Conservation (phyloP, 345 rosid species). For the Eucalyptus erythrocorys region DNA sequence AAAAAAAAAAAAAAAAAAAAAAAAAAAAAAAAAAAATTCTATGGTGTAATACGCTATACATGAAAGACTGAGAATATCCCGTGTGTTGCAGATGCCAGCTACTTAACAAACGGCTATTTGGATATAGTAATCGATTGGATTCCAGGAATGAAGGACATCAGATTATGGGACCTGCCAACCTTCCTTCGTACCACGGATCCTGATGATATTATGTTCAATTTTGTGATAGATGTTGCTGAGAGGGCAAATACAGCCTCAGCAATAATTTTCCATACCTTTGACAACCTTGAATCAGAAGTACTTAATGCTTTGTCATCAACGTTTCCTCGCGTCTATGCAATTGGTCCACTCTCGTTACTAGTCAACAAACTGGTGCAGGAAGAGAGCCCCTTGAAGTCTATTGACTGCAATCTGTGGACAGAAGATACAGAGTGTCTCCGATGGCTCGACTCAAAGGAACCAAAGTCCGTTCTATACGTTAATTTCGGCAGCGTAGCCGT, state of each 20-base stretch:
- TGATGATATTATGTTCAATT: not conserved
- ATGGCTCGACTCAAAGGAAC: not conserved
- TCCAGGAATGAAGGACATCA: not conserved
- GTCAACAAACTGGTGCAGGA: not conserved
- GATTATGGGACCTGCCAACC: not conserved
- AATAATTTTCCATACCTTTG: not conserved
- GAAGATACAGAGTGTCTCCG: not conserved
- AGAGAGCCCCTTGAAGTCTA: not conserved
- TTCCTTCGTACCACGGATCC: not conserved
- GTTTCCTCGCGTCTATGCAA: not conserved
- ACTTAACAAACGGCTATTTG: not conserved
- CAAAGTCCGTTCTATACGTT: not conserved
- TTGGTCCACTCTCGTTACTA: not conserved
- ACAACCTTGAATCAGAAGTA: not conserved
- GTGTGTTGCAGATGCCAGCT: not conserved
- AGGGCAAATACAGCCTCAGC: not conserved
- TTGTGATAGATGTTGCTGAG: not conserved
- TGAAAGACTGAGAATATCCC: not conserved
- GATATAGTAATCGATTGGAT: not conserved
- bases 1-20: not conserved
- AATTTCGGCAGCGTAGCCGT: not conserved
- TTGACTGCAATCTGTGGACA: not conserved
- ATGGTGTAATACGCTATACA: not conserved
- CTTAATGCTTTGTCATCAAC: not conserved
- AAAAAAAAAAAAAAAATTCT: not conserved